These are phyloP conservation scores for Neurospora sp. DNA, from an alignment of 495 filamentous ascomycete genomes.

Conservation along the genomic window DNA sequence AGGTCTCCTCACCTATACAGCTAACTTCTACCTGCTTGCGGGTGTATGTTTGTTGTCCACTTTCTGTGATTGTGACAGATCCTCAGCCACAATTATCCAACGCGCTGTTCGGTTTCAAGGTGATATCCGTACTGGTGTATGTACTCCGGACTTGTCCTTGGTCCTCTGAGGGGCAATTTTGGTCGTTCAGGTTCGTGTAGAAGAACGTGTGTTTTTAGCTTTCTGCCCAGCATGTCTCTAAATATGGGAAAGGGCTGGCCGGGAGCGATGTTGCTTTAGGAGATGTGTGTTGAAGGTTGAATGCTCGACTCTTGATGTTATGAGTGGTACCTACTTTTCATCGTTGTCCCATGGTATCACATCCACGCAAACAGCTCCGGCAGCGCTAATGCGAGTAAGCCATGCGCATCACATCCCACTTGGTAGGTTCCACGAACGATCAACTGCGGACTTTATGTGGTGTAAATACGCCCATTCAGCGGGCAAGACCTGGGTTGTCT, in stretches of 20 bases:
- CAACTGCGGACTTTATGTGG: neutral
- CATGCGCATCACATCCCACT: neutral
- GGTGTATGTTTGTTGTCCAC: neutral
- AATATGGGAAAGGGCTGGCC: neutral
- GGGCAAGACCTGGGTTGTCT: neutral
- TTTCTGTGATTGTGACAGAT: neutral
- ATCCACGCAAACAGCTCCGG: neutral
- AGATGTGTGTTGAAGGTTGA: neutral
- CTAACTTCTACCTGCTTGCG: neutral
- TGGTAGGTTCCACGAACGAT: neutral
- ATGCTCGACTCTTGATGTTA: neutral
- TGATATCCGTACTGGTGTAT: neutral
- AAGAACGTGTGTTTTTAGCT: neutral
- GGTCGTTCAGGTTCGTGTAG: neutral
- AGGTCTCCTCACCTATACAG: neutral
- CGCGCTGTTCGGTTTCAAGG: neutral
- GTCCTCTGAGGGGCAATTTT: neutral
- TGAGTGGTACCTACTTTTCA: neutral
- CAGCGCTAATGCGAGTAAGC: neutral
- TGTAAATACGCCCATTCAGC: neutral
- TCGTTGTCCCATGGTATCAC: neutral
- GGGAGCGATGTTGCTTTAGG: neutral
- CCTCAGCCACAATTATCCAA: neutral
- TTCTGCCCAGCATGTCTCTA: neutral
- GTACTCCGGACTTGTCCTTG: neutral